These are phyloP conservation scores for Plasmodium berghei DNA, from an alignment of 169 alveolate species.

Conservation along the genomic window DNA sequence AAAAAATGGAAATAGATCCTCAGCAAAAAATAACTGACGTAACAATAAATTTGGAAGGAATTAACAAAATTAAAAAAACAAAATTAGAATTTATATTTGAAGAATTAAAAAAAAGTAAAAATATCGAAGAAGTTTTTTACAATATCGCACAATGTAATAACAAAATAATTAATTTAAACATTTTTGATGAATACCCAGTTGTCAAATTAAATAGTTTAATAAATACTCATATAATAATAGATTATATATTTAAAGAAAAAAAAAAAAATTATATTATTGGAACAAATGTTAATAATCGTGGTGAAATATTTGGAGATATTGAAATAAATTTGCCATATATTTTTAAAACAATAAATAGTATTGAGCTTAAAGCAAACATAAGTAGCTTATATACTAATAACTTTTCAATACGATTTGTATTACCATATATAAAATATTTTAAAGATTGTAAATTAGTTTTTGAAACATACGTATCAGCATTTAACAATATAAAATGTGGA, in stretches of 20 bases:
- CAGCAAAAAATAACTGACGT: slow-evolving; percentile 21
- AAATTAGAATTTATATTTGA: slow-evolving; percentile 31
- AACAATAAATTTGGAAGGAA: slow-evolving; percentile 38
- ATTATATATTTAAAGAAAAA: slow-evolving; percentile 27
- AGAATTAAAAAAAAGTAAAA: slow-evolving; percentile 47
- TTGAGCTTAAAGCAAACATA: slow-evolving; percentile 49
- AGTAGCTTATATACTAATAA: slow-evolving; percentile 69
- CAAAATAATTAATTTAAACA: slow-evolving; percentile 11
- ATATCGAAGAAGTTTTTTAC: slow-evolving; percentile 19
- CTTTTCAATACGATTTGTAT: slow-evolving; percentile 27
- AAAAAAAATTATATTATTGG: slow-evolving; percentile 58
- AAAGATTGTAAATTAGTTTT: slow-evolving; percentile 14
- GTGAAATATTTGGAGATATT: slow-evolving; percentile 62
- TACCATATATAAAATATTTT: slow-evolving; percentile 18
- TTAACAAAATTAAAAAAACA: slow-evolving; percentile 12
- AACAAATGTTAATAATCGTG: slow-evolving; percentile 60
- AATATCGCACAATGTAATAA: slow-evolving; percentile 26
- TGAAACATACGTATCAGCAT: slow-evolving; percentile 26
- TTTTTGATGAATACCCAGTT: slow-evolving; percentile 33
- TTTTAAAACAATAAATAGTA: slow-evolving; percentile 36
- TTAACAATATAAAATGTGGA: slow-evolving; percentile 32
- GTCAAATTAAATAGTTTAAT: slow-evolving; percentile 5
- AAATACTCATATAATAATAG: slow-evolving; percentile 5
- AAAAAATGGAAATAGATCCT: background rate
- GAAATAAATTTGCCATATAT: slow-evolving; percentile 49